Conservation (phyloP, 2,329 filamentous ascomycete species). For the Drechslera avenae region DNA sequence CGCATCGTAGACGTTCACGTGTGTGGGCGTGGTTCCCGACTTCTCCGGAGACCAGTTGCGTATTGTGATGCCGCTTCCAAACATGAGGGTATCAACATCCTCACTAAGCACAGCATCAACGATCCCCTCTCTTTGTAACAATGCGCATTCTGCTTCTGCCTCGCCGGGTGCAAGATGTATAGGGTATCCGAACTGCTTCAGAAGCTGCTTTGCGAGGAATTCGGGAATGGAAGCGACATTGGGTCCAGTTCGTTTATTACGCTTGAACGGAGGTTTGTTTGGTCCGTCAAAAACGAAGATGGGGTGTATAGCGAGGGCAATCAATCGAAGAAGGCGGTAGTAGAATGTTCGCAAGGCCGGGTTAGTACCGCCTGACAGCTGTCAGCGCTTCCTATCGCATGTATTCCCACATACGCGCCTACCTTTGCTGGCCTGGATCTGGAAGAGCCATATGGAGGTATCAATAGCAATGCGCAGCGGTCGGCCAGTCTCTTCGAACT, state of each 20-base stretch:
- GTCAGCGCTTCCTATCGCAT: slow-evolving; percentile 16
- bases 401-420: slow-evolving; percentile 7
- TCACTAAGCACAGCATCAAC: slow-evolving; percentile 89
- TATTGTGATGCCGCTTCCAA: slow-evolving; percentile 79
- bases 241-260: slow-evolving; percentile 73
- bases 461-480: slow-evolving; percentile 90
- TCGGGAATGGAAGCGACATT: slow-evolving; percentile 70
- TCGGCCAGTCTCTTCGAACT: slow-evolving; percentile 70
- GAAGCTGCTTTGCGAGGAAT: slow-evolving; percentile 79
- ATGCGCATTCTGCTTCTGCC: slow-evolving; percentile 92
- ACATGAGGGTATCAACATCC: slow-evolving; percentile 98
- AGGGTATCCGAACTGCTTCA: slow-evolving; percentile 83
- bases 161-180: slow-evolving; percentile 89
- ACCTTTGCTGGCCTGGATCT: slow-evolving; percentile 82
- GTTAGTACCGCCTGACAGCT: slow-evolving; percentile 72
- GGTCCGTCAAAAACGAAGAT: slow-evolving; percentile 91
- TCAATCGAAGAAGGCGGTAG: slow-evolving; percentile 81
- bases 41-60: slow-evolving; percentile 82
- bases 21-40: slow-evolving; percentile 74
- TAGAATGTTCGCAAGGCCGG: slow-evolving; percentile 91
- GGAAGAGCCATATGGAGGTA: slow-evolving; percentile 96
- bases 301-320: slow-evolving; percentile 78
- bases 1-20: slow-evolving; percentile 81
- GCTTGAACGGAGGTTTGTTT: slow-evolving; percentile 83
- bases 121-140: slow-evolving; percentile 74